A percentile compares a stretch with the other conserved stretches of the same genome.
These are phyloP conservation scores for Kickxella alabastrina DNA, from an alignment of 192 early-diverging fungal species.

Conservation along the genomic window DNA sequence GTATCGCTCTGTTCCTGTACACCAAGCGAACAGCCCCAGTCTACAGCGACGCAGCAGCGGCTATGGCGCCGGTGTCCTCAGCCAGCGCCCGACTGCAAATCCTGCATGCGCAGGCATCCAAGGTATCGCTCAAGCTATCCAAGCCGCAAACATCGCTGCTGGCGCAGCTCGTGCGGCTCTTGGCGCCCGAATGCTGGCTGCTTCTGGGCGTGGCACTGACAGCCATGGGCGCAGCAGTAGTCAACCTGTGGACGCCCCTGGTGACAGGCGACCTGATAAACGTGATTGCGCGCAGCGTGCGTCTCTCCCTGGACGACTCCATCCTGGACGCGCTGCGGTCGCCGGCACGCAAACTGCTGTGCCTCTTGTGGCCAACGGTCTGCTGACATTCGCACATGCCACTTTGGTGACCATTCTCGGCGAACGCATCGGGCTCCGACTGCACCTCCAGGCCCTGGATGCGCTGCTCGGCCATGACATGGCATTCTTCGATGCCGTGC, in stretches of 20 bases:
- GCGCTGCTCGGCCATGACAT: conserved; percentile 60
- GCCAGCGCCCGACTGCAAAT: conserved; percentile 32
- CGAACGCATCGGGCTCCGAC: conserved; percentile 55
- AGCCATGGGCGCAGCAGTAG: conserved; percentile 56
- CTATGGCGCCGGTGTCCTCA: background rate
- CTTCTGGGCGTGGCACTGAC: conserved; percentile 53
- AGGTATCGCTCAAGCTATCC: background rate
- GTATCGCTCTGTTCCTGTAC: conserved; percentile 14
- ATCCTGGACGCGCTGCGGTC: conserved; percentile 30
- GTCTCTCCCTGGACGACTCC: conserved; percentile 11
- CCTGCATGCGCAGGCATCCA: conserved; percentile 27
- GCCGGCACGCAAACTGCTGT: conserved; percentile 54
- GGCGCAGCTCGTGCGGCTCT: conserved; percentile 16
- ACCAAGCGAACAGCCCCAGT: conserved; percentile 3
- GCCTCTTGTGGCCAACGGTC: conserved; percentile 56
- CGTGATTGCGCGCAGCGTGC: conserved; percentile 47
- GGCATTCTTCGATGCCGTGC: conserved; percentile 57
- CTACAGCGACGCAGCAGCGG: conserved; percentile 17
- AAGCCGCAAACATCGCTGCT: conserved; percentile 1
- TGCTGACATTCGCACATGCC: conserved; percentile 61
- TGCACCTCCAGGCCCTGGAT: conserved; percentile 50
- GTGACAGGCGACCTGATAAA: conserved; percentile 61
- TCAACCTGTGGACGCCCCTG: conserved; percentile 54
- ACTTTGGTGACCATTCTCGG: conserved; percentile 58
- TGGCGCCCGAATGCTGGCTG: conserved; percentile 55